Evolutionary conservation across 192 early-diverging fungal species (phyloP).

Genomic region (Kickxella alabastrina): DNA sequence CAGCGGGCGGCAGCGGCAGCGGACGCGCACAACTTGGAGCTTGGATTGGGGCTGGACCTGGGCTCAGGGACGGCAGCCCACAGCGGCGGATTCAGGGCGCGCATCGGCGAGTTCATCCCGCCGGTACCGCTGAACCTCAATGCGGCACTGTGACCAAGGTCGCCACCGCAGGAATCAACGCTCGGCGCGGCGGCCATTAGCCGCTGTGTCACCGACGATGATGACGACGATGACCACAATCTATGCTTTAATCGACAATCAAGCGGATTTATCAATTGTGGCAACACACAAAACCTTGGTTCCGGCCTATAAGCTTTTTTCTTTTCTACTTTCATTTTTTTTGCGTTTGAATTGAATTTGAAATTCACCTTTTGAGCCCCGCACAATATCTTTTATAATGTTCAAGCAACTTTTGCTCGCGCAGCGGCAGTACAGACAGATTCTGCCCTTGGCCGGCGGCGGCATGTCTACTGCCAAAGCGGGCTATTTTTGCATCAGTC

Average conservation of each 20-base stretch:
- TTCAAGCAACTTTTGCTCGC: too few species aligned
- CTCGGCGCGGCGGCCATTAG: not conserved
- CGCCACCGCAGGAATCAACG: not conserved
- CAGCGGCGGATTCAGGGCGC: not conserved
- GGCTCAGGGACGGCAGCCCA: not conserved
- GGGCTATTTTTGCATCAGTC: too few species aligned
- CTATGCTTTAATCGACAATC: too few species aligned
- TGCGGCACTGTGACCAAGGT: not conserved
- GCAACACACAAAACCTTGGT: too few species aligned
- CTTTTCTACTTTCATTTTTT: constrained; percentile 2
- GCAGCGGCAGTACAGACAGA: too few species aligned
- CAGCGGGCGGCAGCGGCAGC: constrained; percentile 5
- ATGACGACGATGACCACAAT: too few species aligned
- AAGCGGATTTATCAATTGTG: too few species aligned
- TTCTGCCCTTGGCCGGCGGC: too few species aligned
- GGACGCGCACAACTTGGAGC: constrained; percentile 11
- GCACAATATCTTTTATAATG: too few species aligned
- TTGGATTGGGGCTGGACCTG: not conserved
- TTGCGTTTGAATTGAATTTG: not conserved
- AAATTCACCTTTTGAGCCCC: not conserved
- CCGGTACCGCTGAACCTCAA: constrained; percentile 1
- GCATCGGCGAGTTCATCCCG: not conserved
- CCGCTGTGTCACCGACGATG: not conserved
- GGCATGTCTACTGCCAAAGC: too few species aligned
- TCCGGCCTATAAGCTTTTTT: not conserved